phyloP scores from a whole-genome alignment of 2,329 filamentous ascomycete species.

The Graphilbum fragrans region DNA sequence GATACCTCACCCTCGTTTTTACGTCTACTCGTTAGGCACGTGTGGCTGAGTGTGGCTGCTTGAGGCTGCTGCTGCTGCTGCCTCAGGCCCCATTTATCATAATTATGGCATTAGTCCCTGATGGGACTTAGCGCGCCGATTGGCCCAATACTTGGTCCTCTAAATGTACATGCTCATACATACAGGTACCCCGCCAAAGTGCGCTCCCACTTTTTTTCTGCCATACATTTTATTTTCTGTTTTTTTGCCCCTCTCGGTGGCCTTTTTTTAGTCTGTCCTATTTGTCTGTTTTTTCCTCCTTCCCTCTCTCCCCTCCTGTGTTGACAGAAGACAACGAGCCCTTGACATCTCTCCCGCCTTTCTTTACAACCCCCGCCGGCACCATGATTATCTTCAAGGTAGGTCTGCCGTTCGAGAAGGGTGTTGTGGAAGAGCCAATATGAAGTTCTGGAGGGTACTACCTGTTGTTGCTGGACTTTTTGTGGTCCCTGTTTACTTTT shows the following conservation, averaged over 20 bases:
- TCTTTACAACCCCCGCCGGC: constrained; percentile 25
- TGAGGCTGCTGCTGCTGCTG: no score
- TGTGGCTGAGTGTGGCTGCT: no score
- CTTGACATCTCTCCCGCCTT: constrained; percentile 3
- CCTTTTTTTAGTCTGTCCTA: not conserved
- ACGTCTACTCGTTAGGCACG: no score
- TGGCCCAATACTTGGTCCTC: no score
- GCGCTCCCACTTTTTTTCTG: constrained; percentile 5
- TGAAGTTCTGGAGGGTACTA: no score
- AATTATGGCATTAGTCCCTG: no score
- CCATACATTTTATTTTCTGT: constrained; percentile 4
- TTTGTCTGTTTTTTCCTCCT: constrained; percentile 3
- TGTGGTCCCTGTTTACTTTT: not conserved
- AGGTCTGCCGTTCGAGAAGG: no score
- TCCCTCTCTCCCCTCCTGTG: constrained; percentile 9
- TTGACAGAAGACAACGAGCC: not conserved
- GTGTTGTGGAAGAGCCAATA: no score
- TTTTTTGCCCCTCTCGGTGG: constrained; percentile 5
- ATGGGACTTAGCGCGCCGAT: no score
- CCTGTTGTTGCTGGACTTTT: not conserved
- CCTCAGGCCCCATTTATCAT: no score
- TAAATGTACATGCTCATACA: no score
- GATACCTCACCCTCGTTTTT: no score
- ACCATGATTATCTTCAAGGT: constrained; percentile 69
- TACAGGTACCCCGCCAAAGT: constrained; percentile 7